Evolutionary conservation across 2,329 filamentous ascomycete species (phyloP), one percentile per base, ranked within the genome.

Genomic region (Clarireedia monteithiana): DNA sequence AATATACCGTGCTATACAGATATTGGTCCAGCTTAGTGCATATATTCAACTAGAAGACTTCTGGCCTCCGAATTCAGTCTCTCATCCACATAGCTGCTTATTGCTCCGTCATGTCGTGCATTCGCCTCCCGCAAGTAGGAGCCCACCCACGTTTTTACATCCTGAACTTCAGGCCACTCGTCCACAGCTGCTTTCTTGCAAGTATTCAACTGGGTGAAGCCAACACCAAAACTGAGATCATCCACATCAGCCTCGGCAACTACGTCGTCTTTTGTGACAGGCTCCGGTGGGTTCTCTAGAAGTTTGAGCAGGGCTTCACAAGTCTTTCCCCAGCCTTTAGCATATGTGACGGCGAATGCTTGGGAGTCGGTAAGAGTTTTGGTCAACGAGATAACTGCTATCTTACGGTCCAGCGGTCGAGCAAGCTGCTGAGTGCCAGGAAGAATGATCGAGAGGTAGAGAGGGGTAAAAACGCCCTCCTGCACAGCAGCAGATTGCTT

Each of bases 171-270:
- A 0, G 91, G 87, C 76, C 91, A 97, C 20, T 91, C 87, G 69
- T 97, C 94, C 51, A 78, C 79, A 1, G 81, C 74, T 4, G 82
- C 76, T 58, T 84, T 84, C 70, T 86, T 89, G 75, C 92, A 94
- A 0, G 92, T 96, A 74, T 92, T 95, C 60, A 99, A 80, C 34
- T 89, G 86, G 0, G 94, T 97, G 73, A 95, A 99, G 7, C 91
- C 92, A 62, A 96, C 85, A 26, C 94, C 94, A 67, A 99, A 99
- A 27, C 89, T 86, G 63, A 96, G 84, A 69, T 99, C 94, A 66
- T 99, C 94, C 26, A 96, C 88, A 66, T 97, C 92, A 3, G 90
- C 85, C 69, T 97, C 94, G 10, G 84, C 82, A 60, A 95, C 85
- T 50, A 89, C 75, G 63, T 95, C 90, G 61, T 89, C 85, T 56